Evolutionary conservation across 495 filamentous ascomycete species (phyloP).

Genomic region (Neurospora sp.): DNA sequence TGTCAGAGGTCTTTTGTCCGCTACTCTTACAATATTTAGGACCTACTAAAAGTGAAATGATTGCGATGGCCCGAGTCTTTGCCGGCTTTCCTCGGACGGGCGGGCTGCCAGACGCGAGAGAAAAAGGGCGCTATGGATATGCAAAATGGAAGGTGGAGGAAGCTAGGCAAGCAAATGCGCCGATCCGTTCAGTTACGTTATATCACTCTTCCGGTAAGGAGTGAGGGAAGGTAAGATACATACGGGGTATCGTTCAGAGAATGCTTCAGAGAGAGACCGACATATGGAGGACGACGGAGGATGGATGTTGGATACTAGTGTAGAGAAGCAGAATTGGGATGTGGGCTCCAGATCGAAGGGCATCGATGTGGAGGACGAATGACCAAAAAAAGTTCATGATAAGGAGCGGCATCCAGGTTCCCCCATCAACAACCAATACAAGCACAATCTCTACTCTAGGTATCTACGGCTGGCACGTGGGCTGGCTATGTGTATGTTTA

Average conservation of each 20-base stretch:
- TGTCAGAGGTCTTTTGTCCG: background rate
- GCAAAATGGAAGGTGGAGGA: background rate
- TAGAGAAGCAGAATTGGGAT: background rate
- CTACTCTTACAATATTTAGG: background rate
- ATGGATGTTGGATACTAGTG: background rate
- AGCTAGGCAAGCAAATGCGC: background rate
- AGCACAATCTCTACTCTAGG: background rate
- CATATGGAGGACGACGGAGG: background rate
- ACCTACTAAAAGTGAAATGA: background rate
- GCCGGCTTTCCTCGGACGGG: background rate
- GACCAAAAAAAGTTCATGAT: background rate
- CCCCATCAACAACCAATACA: background rate
- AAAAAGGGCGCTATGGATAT: background rate
- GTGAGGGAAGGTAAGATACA: background rate
- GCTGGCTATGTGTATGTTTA: too few species aligned
- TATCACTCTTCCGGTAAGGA: background rate
- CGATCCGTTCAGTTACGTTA: background rate
- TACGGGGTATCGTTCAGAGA: background rate
- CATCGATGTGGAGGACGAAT: background rate
- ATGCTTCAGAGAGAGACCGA: background rate
- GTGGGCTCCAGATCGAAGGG: background rate
- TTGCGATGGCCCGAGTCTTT: background rate
- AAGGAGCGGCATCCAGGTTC: background rate
- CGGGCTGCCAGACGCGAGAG: background rate
- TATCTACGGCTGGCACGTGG: background rate